Conservation (phyloP, 2,329 filamentous ascomycete species). For the Orbilia javanica region DNA sequence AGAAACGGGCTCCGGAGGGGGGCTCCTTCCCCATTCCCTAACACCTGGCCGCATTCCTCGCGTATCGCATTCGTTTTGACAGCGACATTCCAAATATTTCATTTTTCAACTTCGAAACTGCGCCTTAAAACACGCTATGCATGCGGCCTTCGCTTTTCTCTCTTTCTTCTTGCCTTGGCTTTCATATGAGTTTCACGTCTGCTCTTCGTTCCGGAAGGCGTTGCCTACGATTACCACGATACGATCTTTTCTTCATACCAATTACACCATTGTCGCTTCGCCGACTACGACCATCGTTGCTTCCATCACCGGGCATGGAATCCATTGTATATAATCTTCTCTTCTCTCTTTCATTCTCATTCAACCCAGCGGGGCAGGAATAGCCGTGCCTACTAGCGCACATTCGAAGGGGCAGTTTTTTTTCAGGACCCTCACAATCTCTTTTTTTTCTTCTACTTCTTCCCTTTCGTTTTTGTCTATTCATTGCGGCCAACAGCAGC, state of each 20-base stretch:
- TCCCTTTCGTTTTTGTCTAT: slow-evolving; percentile 7
- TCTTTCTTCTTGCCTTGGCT: background rate
- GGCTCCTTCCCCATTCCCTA: background rate
- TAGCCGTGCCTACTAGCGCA: slow-evolving; percentile 23
- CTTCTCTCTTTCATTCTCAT: slow-evolving; percentile 37
- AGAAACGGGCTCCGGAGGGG: background rate
- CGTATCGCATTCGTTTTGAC: slow-evolving; percentile 37
- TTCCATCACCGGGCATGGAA: slow-evolving; percentile 10
- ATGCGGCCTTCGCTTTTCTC: slow-evolving; percentile 8
- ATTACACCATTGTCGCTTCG: background rate
- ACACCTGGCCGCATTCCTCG: slow-evolving; percentile 36
- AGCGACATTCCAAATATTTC: slow-evolving; percentile 26
- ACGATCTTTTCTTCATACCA: slow-evolving; percentile 3
- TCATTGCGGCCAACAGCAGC: background rate
- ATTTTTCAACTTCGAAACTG: slow-evolving; percentile 17
- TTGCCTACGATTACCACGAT: slow-evolving; percentile 5
- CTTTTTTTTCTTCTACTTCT: slow-evolving; percentile 46
- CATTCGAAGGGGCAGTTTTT: slow-evolving; percentile 34
- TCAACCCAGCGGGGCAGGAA: slow-evolving; percentile 34
- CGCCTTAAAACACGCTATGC: slow-evolving; percentile 1
- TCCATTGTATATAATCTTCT: slow-evolving; percentile 44
- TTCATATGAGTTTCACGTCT: slow-evolving; percentile 11
- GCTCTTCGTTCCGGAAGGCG: background rate
- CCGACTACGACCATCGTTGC: slow-evolving; percentile 5
- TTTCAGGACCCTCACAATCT: slow-evolving; percentile 28